Evolutionary conservation across 2,329 filamentous ascomycete genomes (phyloP).

Genomic region (Ceratocystiopsis minuta): DNA sequence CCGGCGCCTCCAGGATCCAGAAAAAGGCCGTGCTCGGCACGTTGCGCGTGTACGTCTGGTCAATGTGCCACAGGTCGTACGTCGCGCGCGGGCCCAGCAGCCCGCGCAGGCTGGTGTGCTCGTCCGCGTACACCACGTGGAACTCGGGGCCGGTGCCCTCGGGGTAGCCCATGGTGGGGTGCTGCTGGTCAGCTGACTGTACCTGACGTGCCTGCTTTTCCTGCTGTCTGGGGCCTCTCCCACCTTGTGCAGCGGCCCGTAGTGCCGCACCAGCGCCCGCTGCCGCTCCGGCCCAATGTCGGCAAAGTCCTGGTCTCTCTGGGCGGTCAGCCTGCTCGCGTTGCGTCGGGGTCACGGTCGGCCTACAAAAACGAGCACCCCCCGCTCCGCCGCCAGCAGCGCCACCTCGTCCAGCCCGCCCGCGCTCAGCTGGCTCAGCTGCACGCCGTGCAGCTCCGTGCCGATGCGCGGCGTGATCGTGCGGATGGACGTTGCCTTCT

Average conservation of each 20-base stretch:
- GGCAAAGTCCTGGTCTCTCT: conserved; percentile 43
- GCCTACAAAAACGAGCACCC: conserved; percentile 46
- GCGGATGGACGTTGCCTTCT: conserved; percentile 24
- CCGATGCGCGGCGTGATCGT: conserved; percentile 50
- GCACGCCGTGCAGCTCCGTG: conserved; percentile 46
- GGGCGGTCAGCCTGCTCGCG: too few relatives aligned
- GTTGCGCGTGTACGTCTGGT: conserved; percentile 76
- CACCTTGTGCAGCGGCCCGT: conserved; percentile 44
- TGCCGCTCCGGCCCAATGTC: conserved; percentile 45
- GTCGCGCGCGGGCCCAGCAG: conserved; percentile 49
- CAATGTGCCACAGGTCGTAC: conserved; percentile 75
- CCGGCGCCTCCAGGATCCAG: conserved; percentile 65
- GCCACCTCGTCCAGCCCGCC: conserved; percentile 53
- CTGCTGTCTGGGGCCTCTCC: too few relatives aligned
- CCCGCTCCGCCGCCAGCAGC: conserved; percentile 49
- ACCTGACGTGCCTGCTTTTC: too few relatives aligned
- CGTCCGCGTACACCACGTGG: conserved; percentile 53
- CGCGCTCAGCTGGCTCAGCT: conserved; percentile 42
- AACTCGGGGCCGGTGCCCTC: conserved; percentile 44
- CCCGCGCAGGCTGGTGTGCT: conserved; percentile 29
- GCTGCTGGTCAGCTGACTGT: too few relatives aligned
- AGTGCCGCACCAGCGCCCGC: conserved; percentile 40
- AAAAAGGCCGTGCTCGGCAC: conserved; percentile 81
- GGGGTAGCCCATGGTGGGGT: conserved; percentile 47
- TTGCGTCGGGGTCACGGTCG: too few relatives aligned